phyloP scores from a whole-genome alignment of 805 yeast genomes.

The Wickerhamomyces hampshirensis region DNA sequence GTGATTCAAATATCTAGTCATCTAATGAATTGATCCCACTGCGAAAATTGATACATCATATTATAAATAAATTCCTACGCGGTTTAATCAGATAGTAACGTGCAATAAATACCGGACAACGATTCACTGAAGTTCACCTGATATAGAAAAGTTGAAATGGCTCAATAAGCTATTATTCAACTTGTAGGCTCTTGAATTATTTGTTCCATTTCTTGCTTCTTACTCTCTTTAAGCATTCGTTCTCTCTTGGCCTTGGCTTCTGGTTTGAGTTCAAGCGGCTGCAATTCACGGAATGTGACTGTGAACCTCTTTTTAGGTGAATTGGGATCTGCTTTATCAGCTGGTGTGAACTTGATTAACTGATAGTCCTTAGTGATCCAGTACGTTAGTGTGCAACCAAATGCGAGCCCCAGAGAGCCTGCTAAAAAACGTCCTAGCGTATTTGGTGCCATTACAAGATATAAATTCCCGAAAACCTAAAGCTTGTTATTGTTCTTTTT shows the following conservation, averaged over 20 bases:
- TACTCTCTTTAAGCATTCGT: neutral
- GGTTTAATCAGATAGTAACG: too few species aligned
- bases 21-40: too few species aligned
- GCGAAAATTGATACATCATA: too few species aligned
- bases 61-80: too few species aligned
- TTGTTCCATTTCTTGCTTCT: conserved; percentile 7
- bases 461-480: neutral
- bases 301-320: conserved; percentile 28
- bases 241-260: conserved; percentile 20
- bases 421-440: conserved; percentile 14
- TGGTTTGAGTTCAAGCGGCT: conserved; percentile 35
- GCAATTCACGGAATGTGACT: conserved; percentile 31
- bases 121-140: too few species aligned
- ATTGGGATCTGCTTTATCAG: conserved; percentile 33
- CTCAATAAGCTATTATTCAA: neutral
- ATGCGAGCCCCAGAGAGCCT: conserved; percentile 12
- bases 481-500: neutral
- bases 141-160: neutral
- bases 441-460: conserved; percentile 7
- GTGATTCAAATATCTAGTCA: too few species aligned
- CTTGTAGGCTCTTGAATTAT: conserved; percentile 16
- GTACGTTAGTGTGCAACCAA: conserved; percentile 16
- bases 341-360: conserved; percentile 36
- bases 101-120: too few species aligned
- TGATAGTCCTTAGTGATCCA: conserved; percentile 21